Conservation (phyloP, 1,284 basidiomycete genomes). For the Puccinia polysora region DNA sequence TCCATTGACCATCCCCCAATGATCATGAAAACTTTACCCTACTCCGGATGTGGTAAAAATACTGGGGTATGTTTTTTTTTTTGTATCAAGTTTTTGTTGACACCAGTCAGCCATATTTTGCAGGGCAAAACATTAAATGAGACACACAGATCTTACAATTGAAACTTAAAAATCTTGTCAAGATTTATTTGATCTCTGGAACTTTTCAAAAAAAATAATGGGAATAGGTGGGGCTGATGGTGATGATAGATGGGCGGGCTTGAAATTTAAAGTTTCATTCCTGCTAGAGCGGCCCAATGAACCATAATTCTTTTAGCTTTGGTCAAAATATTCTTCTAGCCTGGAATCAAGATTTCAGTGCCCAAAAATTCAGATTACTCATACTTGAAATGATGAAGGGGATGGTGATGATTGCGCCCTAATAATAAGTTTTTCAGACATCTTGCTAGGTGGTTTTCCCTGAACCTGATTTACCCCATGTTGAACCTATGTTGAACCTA, state of each 20-base stretch:
- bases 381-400: constrained; percentile 29
- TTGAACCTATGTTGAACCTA: too few species aligned
- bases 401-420: neutral
- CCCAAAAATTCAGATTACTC: constrained; percentile 52
- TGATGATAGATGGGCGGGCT: too few species aligned
- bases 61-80: neutral
- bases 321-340: constrained; percentile 77
- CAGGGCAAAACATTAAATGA: constrained; percentile 54
- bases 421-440: constrained; percentile 67
- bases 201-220: constrained; percentile 76
- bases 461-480: constrained; percentile 68
- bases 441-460: constrained; percentile 78
- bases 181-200: constrained; percentile 76
- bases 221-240: constrained; percentile 55
- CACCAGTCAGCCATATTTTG: constrained; percentile 72
- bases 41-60: constrained; percentile 46
- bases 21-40: constrained; percentile 58
- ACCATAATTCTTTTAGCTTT: too few species aligned
- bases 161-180: constrained; percentile 63
- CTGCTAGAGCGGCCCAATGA: too few species aligned
- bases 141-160: neutral
- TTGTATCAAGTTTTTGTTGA: constrained; percentile 49
- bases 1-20: too few species aligned
- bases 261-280: too few species aligned
- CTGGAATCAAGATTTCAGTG: constrained; percentile 63